These are phyloP conservation scores for Colletotrichum sp. DNA, from an alignment of 2,329 filamentous ascomycete species.

Conservation along the genomic window DNA sequence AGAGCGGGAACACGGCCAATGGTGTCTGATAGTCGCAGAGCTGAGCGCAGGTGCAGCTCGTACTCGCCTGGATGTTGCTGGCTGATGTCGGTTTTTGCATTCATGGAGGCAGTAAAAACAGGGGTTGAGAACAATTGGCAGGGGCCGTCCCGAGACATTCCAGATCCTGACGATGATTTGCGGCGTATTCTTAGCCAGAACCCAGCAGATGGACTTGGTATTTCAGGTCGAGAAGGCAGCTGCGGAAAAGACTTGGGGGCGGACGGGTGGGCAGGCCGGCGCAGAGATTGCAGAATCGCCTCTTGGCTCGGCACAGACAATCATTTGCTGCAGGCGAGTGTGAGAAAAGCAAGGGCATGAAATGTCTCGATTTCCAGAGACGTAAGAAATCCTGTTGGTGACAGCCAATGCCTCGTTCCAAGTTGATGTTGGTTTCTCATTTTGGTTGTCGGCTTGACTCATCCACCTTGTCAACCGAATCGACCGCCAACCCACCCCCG, in stretches of 20 bases:
- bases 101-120: background rate
- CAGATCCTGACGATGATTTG: background rate
- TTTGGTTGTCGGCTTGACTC: background rate
- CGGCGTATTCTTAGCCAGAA: background rate
- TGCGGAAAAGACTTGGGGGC: background rate
- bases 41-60: background rate
- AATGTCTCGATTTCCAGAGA: background rate
- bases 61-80: background rate
- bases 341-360: background rate
- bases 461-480: background rate
- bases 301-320: constrained; percentile 3
- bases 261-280: background rate
- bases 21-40: background rate
- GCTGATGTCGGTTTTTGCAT: background rate
- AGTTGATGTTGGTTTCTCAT: constrained; percentile 7
- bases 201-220: background rate
- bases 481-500: constrained; percentile 1
- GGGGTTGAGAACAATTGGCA: background rate
- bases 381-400: background rate
- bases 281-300: constrained; percentile 4
- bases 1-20: background rate
- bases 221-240: background rate
- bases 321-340: background rate
- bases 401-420: background rate
- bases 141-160: constrained; percentile 3